Evolutionary conservation across 768 basidiomycete species (phyloP), one percentile per base, ranked within the genome.

Genomic region (Tricholomella constricta): DNA sequence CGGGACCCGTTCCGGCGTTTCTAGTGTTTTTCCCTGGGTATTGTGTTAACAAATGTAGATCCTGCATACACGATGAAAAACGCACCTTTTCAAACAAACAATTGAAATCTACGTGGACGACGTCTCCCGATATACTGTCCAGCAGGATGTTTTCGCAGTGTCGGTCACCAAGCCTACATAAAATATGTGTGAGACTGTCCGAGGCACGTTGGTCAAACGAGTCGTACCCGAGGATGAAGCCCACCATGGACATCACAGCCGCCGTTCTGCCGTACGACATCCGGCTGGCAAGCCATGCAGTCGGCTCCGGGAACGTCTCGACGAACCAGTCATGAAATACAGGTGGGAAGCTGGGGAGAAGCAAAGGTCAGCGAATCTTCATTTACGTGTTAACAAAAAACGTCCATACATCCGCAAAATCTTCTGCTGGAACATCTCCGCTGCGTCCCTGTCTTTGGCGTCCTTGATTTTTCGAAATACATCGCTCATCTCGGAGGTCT

Each of bases 161-260:
- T 35, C 97, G 81, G 69, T 99, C 97, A 11, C 97, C 97, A n/a
- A 99, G 78, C n/a, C 95, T 96, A 29, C 8, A 29, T 14, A 26
- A 25, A n/a, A 22, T 10, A 4, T 26, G 14, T 11, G 40, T 20
- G 49, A 23, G 32, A 29, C 27, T 5, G 19, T 41, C 43, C 23
- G 46, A 11, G 51, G 15, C 50, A 19, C 19, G 7, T 42, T 25
- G 19, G 6, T 17, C 5, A 26, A 45, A 23, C 7, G 36, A 20
- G 48, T 20, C 85, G 49, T 58, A 96, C 94, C 96, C 96, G 11
- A 98, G 76, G 37, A 99, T 94, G 62, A 91, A 96, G 10, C 97
- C 97, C 19, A 98, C 91, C 91, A 99, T 98, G 1, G 91, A 97
- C 88, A 97, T 98, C 48, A 98, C 97, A 0, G 96, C 97, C 0